These are phyloP conservation scores for Nakazawaea wyomingensis DNA, from an alignment of 805 yeast species.

Conservation along the genomic window DNA sequence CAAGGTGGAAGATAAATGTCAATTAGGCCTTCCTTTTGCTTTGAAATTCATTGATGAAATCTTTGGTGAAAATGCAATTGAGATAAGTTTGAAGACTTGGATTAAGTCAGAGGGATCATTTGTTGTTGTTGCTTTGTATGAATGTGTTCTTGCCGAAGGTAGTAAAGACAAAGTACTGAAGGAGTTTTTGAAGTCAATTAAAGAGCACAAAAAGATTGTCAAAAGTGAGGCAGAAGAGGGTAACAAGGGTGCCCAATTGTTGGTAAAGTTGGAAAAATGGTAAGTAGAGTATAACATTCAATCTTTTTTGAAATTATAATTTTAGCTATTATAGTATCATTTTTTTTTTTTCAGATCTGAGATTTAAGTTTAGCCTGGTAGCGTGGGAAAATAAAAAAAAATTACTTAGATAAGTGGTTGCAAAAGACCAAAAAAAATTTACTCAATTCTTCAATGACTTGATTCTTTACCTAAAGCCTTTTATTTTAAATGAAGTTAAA, in stretches of 20 bases:
- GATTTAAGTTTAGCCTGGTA: too few species aligned
- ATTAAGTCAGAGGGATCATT: slow-evolving; percentile 69
- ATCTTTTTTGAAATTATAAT: too few species aligned
- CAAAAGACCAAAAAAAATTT: too few species aligned
- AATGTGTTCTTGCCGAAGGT: slow-evolving; percentile 45
- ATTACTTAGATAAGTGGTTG: too few species aligned
- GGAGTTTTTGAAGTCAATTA: slow-evolving; percentile 48
- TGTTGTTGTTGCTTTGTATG: slow-evolving; percentile 75
- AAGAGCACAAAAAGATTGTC: slow-evolving; percentile 40
- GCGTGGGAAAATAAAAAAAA: too few species aligned
- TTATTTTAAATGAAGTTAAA: too few species aligned
- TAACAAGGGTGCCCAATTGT: slow-evolving; percentile 63
- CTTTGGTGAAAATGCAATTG: slow-evolving; percentile 47
- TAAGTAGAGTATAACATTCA: background rate
- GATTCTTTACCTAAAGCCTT: too few species aligned
- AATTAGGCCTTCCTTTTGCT: slow-evolving; percentile 58
- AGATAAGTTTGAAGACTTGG: slow-evolving; percentile 57
- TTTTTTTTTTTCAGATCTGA: too few species aligned
- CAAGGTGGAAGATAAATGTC: slow-evolving; percentile 38
- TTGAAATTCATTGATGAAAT: slow-evolving; percentile 36
- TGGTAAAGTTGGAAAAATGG: slow-evolving; percentile 29
- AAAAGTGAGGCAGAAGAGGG: slow-evolving; percentile 36
- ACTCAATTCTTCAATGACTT: too few species aligned
- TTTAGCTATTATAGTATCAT: too few species aligned
- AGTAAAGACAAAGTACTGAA: slow-evolving; percentile 34